Evolutionary conservation across 495 filamentous ascomycete species (phyloP).

Genomic region (Jackrogersella minutella): DNA sequence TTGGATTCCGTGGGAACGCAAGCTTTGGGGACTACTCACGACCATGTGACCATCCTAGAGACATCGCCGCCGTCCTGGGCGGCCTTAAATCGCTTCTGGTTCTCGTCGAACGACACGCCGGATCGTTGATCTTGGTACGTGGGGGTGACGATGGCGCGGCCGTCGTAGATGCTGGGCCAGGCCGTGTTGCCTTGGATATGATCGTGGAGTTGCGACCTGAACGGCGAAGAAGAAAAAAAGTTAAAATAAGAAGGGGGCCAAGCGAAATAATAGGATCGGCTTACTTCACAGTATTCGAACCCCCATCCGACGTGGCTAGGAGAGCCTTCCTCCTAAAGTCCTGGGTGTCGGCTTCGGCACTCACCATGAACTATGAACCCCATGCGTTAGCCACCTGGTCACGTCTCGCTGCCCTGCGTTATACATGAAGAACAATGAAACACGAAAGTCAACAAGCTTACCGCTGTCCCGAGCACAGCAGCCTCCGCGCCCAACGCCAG

Average conservation of each 20-base stretch:
- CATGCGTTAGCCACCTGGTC: no score
- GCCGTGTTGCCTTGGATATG: slow-evolving; percentile 67
- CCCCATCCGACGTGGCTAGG: slow-evolving; percentile 68
- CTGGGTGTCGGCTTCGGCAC: slow-evolving; percentile 67
- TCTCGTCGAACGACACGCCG: slow-evolving; percentile 64
- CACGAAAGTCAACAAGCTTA: slow-evolving; percentile 25
- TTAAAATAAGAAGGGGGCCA: no score
- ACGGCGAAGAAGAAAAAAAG: background rate
- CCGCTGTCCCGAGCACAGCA: slow-evolving; percentile 74
- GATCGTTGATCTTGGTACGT: slow-evolving; percentile 63
- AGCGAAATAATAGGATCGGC: slow-evolving; percentile 1
- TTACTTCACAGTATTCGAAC: slow-evolving; percentile 65
- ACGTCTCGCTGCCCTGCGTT: no score
- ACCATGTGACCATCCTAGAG: slow-evolving; percentile 60
- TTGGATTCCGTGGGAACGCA: background rate
- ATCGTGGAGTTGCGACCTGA: slow-evolving; percentile 72
- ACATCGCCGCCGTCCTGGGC: slow-evolving; percentile 45
- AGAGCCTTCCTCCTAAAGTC: slow-evolving; percentile 68
- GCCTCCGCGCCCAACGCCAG: slow-evolving; percentile 71
- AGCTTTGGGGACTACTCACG: slow-evolving; percentile 46
- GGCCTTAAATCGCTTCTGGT: slow-evolving; percentile 66
- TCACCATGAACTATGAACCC: slow-evolving; percentile 62
- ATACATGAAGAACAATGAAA: background rate
- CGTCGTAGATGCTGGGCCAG: slow-evolving; percentile 74
- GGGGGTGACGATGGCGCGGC: slow-evolving; percentile 67